These are phyloP conservation scores for Delitschia confertaspora DNA, from an alignment of 495 filamentous ascomycete species.

Conservation along the genomic window DNA sequence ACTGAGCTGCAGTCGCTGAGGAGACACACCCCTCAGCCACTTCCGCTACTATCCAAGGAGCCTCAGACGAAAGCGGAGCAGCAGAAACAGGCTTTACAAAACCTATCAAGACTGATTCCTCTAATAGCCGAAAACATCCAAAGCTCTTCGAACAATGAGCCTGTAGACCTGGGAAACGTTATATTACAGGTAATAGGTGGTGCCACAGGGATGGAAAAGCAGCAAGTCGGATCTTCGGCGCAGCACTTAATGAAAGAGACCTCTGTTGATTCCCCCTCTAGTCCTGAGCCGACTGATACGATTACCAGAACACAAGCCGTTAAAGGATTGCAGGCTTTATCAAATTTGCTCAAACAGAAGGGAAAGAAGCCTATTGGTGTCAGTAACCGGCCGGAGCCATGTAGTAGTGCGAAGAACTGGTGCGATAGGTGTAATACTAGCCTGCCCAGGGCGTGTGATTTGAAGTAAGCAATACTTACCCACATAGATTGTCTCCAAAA, in stretches of 20 bases:
- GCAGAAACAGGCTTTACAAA: slow-evolving; percentile 18
- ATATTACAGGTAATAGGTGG: slow-evolving; percentile 9
- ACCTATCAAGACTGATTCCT: slow-evolving; percentile 17
- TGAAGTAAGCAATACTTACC: slow-evolving; percentile 5
- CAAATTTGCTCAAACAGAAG: slow-evolving; percentile 15
- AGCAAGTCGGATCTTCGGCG: no score
- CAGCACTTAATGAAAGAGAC: no score
- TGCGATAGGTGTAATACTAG: slow-evolving; percentile 50
- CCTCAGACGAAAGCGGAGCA: slow-evolving; percentile 27
- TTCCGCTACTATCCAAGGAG: slow-evolving; percentile 11
- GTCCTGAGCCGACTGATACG: background rate
- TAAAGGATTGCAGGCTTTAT: slow-evolving; percentile 15
- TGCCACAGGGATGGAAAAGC: background rate
- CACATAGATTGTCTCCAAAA: background rate
- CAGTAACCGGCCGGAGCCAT: background rate
- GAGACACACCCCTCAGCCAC: background rate
- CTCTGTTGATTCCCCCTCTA: background rate
- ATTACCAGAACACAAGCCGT: slow-evolving; percentile 17
- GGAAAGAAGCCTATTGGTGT: slow-evolving; percentile 1
- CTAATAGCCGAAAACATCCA: slow-evolving; percentile 15
- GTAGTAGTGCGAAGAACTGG: slow-evolving; percentile 32
- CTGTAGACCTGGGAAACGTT: slow-evolving; percentile 13
- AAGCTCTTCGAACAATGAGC: slow-evolving; percentile 1
- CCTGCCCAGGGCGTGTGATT: slow-evolving; percentile 49
- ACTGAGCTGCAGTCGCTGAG: no score